These are phyloP conservation scores for Ceratobasidium sp. DNA, from an alignment of 1,284 basidiomycete species.

Conservation along the genomic window DNA sequence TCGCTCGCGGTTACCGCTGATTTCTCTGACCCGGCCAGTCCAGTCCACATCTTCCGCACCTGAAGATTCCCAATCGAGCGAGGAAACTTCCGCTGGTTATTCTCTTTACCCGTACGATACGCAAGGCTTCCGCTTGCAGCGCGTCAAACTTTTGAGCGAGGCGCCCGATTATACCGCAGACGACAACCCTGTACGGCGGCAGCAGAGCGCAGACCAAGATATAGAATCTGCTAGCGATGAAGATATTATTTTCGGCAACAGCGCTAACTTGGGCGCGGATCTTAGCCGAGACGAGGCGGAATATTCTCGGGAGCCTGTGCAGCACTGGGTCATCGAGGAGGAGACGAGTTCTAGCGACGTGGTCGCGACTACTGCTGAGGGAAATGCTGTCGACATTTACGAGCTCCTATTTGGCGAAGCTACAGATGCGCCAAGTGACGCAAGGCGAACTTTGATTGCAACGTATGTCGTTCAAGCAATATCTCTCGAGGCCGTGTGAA, in stretches of 20 bases:
- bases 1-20: constrained; percentile 9
- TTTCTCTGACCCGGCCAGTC: background rate
- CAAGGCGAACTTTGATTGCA: background rate
- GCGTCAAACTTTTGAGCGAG: constrained; percentile 2
- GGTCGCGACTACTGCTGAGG: background rate
- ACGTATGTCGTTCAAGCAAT: constrained; percentile 3
- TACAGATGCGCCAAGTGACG: background rate
- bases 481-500: too few relatives aligned
- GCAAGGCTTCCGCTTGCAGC: constrained; percentile 28
- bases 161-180: constrained; percentile 3
- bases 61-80: background rate
- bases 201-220: background rate
- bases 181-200: background rate
- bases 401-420: constrained; percentile 10
- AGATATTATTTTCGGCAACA: constrained; percentile 12
- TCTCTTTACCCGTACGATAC: constrained; percentile 28
- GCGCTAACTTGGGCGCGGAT: too few relatives aligned
- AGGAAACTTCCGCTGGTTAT: background rate
- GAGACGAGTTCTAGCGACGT: background rate
- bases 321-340: background rate
- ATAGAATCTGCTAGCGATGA: constrained; percentile 9
- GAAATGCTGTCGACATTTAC: constrained; percentile 7
- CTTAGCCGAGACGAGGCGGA: background rate
- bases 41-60: background rate
- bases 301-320: background rate